Conservation (phyloP, 495 filamentous ascomycete species). For the Mycothermus thermophilus region DNA sequence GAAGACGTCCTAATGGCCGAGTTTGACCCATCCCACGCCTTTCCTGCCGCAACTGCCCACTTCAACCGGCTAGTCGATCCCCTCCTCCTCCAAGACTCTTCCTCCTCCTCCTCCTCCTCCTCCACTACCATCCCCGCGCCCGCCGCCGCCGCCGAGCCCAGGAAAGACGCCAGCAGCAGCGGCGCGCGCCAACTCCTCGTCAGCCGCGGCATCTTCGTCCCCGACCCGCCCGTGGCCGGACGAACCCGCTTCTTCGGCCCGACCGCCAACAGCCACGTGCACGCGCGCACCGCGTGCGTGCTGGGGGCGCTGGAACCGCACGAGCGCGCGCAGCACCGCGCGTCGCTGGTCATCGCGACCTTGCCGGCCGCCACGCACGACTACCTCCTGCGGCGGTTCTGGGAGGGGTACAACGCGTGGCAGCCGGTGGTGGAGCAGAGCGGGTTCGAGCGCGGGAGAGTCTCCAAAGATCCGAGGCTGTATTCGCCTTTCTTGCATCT, state of each 20-base stretch:
- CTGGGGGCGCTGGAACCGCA: conserved; percentile 6
- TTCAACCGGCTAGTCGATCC: conserved; percentile 15
- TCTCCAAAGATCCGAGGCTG: conserved; percentile 28
- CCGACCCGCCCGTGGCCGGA: conserved; percentile 32
- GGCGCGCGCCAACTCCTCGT: conserved; percentile 30
- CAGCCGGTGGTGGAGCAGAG: conserved; percentile 34
- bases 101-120: no score
- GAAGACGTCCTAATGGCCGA: conserved; percentile 15
- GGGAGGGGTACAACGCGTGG: conserved; percentile 35
- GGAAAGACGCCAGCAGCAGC: conserved; percentile 28
- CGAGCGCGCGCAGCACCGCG: conserved; percentile 23
- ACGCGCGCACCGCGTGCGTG: conserved; percentile 10
- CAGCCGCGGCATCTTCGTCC: conserved; percentile 27
- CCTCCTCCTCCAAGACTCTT: conserved; percentile 17
- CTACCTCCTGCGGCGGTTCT: conserved; percentile 39
- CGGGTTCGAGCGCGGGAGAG: conserved; percentile 35
- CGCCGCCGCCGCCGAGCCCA: conserved; percentile 17
- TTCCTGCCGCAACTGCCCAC: conserved; percentile 2
- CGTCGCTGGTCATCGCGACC: conserved; percentile 30
- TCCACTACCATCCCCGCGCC: no score
- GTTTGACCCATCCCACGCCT: no score
- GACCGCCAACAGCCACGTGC: conserved; percentile 28
- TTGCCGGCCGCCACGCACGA: conserved; percentile 33
- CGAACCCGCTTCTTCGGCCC: conserved; percentile 35
- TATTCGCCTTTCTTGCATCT: conserved; percentile 40